Evolutionary conservation across 768 basidiomycete genomes (phyloP), one percentile per base, ranked within the genome.

Genomic region (Antrodiella citrinella): DNA sequence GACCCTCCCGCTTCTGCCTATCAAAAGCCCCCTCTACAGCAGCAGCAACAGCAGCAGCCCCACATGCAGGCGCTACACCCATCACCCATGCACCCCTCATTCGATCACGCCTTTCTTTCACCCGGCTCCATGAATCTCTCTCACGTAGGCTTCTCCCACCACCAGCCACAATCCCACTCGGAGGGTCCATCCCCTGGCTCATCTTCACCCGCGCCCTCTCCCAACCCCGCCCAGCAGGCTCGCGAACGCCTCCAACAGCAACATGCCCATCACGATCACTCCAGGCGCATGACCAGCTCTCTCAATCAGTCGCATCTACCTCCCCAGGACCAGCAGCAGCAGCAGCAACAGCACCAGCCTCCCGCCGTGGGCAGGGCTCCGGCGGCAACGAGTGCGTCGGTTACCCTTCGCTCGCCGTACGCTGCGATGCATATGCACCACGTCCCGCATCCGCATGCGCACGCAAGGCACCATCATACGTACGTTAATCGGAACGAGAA

Each of bases 391-490:
- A 45, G 18, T 47, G 45, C 26, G 45, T 49, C 44, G 3, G 70
- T 80, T 26, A 70, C 75, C 2, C 67, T 85, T 23, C 79, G 75
- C 48, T 67, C 79, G n/a, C 77, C 82, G 15, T 86, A 76, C 12
- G 45, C 55, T 20, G n/a, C n/a, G n/a, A n/a, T n/a, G n/a, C 82
- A 77, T 59, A 84, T 89, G 82, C 86, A 88, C 57, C 86, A 87
- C 55, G 83, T 88, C 42, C 83, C 86, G 1, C 86, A 87, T 55
- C 84, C 86, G 1, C 86, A 87, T 51, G 83, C 84, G 0, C 85
- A 88, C 57, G 81, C 85, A 0, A 76, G 84, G 26, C 83, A 85
- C 54, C 86, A 83, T 54, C 81, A 82, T 57, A 73, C 77, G 2
- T 71, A 74, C 52, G 54, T 81, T 39, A 71, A 70, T 57, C 54